These are phyloP conservation scores for Heliosperma pusillum DNA, from an alignment of 148 eudicot genomes.

Conservation along the genomic window DNA sequence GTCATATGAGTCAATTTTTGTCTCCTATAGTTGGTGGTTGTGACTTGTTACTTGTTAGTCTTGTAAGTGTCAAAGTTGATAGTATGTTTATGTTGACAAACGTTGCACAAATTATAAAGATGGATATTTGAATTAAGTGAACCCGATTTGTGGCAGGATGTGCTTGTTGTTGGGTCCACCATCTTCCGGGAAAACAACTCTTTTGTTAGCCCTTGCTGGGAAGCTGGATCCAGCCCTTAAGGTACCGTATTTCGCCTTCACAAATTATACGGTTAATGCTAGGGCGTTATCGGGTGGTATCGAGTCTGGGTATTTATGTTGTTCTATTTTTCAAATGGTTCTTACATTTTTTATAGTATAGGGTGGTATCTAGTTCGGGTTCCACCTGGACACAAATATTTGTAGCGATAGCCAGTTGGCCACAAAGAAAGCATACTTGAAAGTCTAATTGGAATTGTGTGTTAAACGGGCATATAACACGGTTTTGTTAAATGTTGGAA, in stretches of 20 bases:
- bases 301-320: too few species aligned
- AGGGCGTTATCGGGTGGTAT: too few species aligned
- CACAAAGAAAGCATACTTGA: neutral
- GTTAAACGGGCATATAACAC: neutral
- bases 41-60: neutral
- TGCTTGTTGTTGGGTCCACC: constrained; percentile 87
- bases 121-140: neutral
- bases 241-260: constrained; percentile 30
- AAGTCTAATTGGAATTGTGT: neutral
- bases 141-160: constrained; percentile 47
- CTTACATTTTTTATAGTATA: too few species aligned
- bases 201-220: constrained; percentile 90
- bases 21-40: neutral
- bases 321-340: too few species aligned
- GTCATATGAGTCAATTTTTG: constrained; percentile 1
- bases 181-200: constrained; percentile 92
- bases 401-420: neutral
- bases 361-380: too few species aligned
- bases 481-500: neutral
- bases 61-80: neutral
- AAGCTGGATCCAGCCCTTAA: constrained; percentile 67
- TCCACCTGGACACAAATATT: too few species aligned
- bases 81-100: constrained; percentile 9
- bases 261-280: too few species aligned
- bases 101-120: neutral